Percentiles rank a stretch among this genome's conserved stretches.
phyloP scores from a whole-genome alignment of 768 basidiomycete genomes.

The Tricholoma hemisulphureum region DNA sequence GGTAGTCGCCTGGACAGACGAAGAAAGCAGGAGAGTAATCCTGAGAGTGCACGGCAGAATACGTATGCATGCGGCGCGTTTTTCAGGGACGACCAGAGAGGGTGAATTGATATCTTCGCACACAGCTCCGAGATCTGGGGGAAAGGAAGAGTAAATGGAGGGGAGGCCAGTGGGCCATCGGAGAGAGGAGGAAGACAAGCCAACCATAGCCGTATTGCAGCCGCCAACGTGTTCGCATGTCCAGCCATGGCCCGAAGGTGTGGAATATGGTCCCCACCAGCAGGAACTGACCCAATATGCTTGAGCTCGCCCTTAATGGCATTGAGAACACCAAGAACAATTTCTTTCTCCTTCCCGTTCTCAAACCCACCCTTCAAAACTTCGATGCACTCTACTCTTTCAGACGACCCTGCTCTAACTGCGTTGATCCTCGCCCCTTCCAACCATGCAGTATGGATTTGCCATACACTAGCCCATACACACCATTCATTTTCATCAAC shows the following conservation, averaged over 20 bases:
- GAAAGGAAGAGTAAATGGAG: conserved; percentile 66
- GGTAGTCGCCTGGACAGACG: conserved; percentile 58
- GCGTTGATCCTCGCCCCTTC: conserved; percentile 77
- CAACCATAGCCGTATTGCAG: conserved; percentile 62
- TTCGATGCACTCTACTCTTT: conserved; percentile 45
- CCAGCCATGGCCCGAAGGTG: conserved; percentile 31
- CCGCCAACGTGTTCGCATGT: conserved; percentile 39
- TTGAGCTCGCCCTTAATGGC: conserved; percentile 31
- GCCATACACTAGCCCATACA: conserved; percentile 53
- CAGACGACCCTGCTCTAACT: conserved; percentile 60
- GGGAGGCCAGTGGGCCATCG: conserved; percentile 39
- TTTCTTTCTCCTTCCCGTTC: conserved; percentile 30
- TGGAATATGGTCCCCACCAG: conserved; percentile 12
- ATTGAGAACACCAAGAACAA: conserved; percentile 38
- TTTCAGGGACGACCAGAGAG: conserved; percentile 43
- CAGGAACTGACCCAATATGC: conserved; percentile 13
- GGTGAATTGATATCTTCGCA: conserved; percentile 47
- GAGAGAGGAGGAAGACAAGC: conserved; percentile 51
- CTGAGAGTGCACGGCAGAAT: conserved; percentile 52
- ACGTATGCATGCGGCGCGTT: conserved; percentile 26
- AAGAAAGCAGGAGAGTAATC: conserved; percentile 54
- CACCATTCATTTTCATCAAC: conserved; percentile 31
- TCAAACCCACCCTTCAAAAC: conserved; percentile 42
- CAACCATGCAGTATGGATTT: conserved; percentile 62
- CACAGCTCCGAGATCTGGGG: conserved; percentile 51